phyloP scores from a whole-genome alignment of 2,329 filamentous ascomycete species.

The Penicillium sclerotiorum region DNA sequence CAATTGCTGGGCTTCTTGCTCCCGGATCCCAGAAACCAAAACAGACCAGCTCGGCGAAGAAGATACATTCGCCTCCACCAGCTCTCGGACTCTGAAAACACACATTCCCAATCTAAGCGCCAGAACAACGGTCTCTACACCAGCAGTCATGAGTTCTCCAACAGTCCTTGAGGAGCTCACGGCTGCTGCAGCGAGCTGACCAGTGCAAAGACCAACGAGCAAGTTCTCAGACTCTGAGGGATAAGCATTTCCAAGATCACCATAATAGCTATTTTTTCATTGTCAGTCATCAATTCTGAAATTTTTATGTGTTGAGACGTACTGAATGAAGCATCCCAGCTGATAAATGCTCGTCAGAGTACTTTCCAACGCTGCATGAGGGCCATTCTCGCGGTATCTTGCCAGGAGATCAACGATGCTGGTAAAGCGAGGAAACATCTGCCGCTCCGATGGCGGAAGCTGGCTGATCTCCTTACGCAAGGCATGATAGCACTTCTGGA shows the following conservation, averaged over 20 bases:
- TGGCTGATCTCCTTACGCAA: slow-evolving; percentile 44
- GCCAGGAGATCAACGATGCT: slow-evolving; percentile 42
- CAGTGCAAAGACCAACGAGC: slow-evolving; percentile 48
- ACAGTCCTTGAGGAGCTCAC: slow-evolving; percentile 44
- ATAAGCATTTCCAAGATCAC: slow-evolving; percentile 45
- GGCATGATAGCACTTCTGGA: slow-evolving; percentile 47
- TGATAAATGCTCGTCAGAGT: slow-evolving; percentile 49
- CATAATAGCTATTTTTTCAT: slow-evolving; percentile 40
- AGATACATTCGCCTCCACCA: slow-evolving; percentile 35
- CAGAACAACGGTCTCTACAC: slow-evolving; percentile 45
- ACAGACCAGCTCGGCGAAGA: slow-evolving; percentile 44
- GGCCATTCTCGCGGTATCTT: slow-evolving; percentile 34
- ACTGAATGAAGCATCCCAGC: slow-evolving; percentile 49
- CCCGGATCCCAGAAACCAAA: slow-evolving; percentile 42
- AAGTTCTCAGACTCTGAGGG: slow-evolving; percentile 40
- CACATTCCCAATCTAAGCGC: slow-evolving; percentile 49
- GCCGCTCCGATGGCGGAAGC: slow-evolving; percentile 37
- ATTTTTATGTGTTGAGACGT: slow-evolving; percentile 18
- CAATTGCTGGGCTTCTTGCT: slow-evolving; percentile 30
- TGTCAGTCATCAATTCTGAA: slow-evolving; percentile 12
- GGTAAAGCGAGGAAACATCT: slow-evolving; percentile 43
- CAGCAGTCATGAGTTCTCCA: slow-evolving; percentile 45
- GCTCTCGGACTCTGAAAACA: slow-evolving; percentile 40
- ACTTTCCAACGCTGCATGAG: slow-evolving; percentile 46
- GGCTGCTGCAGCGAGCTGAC: slow-evolving; percentile 44